Evolutionary conservation across 2,329 filamentous ascomycete genomes (phyloP), one percentile per base, ranked within the genome.

Genomic region (Trichoderma sp.): DNA sequence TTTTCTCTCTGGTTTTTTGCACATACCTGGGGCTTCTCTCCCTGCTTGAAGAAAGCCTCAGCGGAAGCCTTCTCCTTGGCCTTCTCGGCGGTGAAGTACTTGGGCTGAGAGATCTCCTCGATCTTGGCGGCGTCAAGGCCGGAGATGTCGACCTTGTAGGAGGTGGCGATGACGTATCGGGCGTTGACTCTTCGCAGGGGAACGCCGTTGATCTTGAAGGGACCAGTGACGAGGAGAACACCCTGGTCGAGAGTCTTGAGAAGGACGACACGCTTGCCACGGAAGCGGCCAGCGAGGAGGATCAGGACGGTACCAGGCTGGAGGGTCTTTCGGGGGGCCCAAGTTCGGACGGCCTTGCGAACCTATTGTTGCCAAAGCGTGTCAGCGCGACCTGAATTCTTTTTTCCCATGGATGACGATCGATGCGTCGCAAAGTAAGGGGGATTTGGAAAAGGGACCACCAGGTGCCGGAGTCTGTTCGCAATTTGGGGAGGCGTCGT

Each of bases 151-250:
- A 97, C 89, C 86, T 92, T 93, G 83, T 91, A 91, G 80, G 92
- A 94, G 81, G 93, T 97, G 82, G 93, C 93, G 84, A 97, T 97
- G 83, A 97, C 93, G 87, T 96, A 97, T 86, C 93, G 92, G 84
- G 93, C 88, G 88, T 97, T 97, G 84, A 97, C 93, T 85, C 93
- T 91, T 87, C 96, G 92, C 82, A 99, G 92, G 79, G 96, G 96
- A 78, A 99, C 96, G 86, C 96, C 96, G 89, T 99, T 99, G 88
- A 99, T 92, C 92, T 98, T 99, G 93, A 98, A 99, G 84, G 96
- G 96, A 81, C 96, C 96, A 83, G 96, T 99, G 81, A 99, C 94
- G 84, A 99, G 94, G 85, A 99, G 94, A 78, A 98, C 94, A 88
- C 96, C 96, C 88, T 98, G 94, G 83, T 93, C 89, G 82, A 99